Evolutionary conservation across 352 stramenopile genomes (phyloP).

Genomic region (Phytophthora ohioensis): DNA sequence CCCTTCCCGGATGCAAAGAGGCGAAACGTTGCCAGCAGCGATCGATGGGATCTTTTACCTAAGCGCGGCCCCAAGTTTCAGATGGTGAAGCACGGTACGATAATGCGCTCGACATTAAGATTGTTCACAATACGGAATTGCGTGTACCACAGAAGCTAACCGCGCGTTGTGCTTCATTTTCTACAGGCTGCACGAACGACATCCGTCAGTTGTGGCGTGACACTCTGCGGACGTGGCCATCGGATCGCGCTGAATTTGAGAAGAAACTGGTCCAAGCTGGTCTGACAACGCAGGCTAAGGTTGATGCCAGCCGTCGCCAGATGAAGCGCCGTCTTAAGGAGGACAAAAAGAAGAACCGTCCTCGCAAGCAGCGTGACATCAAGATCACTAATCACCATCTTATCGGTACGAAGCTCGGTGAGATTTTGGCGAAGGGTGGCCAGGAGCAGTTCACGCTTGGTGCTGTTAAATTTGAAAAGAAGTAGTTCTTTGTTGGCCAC

Average conservation of each 20-base stretch:
- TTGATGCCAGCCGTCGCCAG: conserved; percentile 80
- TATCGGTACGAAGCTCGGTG: conserved; percentile 85
- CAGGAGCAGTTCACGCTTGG: conserved; percentile 86
- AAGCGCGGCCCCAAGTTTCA: conserved; percentile 79
- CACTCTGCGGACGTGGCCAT: conserved; percentile 75
- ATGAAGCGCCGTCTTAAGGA: conserved; percentile 85
- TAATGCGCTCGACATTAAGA: not conserved
- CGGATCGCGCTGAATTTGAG: conserved; percentile 81
- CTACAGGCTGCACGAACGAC: conserved; percentile 80
- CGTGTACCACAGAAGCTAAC: conserved; percentile 5
- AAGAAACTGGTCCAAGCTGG: conserved; percentile 83
- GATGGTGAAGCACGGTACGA: conserved; percentile 80
- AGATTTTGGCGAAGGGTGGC: conserved; percentile 81
- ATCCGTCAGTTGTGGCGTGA: conserved; percentile 87
- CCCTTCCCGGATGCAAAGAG: conserved; percentile 79
- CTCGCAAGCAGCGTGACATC: conserved; percentile 87
- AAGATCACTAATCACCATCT: conserved; percentile 92
- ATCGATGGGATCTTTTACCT: conserved; percentile 78
- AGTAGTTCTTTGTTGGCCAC: conserved; percentile 33
- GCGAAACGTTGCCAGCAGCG: conserved; percentile 64
- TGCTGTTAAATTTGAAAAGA: conserved; percentile 84
- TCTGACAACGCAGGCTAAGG: conserved; percentile 84
- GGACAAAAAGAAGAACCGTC: conserved; percentile 83
- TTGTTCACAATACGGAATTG: not conserved
- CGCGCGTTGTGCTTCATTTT: conserved; percentile 6